A percentile compares a stretch with the other conserved stretches of the same genome.
phyloP scores from a whole-genome alignment of 441 rosid species.

The Croton setiger region DNA sequence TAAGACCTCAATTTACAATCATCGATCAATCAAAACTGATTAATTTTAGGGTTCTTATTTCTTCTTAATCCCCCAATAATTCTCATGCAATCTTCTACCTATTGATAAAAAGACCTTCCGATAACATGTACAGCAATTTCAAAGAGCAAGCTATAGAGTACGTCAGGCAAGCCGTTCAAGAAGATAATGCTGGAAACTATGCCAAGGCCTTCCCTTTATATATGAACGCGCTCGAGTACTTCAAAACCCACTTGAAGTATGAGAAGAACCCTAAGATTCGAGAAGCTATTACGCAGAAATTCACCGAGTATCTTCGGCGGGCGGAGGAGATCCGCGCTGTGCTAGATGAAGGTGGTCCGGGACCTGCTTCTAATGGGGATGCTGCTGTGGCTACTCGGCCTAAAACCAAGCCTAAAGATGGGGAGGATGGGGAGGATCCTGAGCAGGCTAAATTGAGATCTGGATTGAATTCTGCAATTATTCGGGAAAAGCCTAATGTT shows the following conservation, averaged over 20 bases:
- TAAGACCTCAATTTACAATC: not conserved
- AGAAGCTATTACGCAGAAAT: slow-evolving; percentile 89
- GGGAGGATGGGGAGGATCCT: slow-evolving; percentile 75
- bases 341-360: slow-evolving; percentile 88
- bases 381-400: slow-evolving; percentile 88
- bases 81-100: slow-evolving; percentile 10
- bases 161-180: slow-evolving; percentile 91
- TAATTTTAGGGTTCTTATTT: slow-evolving; percentile 16
- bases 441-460: slow-evolving; percentile 80
- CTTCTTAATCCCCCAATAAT: not conserved
- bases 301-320: slow-evolving; percentile 96
- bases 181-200: slow-evolving; percentile 93
- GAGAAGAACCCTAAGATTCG: slow-evolving; percentile 94
- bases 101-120: not conserved
- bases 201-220: slow-evolving; percentile 88
- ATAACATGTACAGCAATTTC: slow-evolving; percentile 91
- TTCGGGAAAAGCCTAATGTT: slow-evolving; percentile 80
- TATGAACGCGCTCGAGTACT: slow-evolving; percentile 97
- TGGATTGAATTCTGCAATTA: slow-evolving; percentile 77
- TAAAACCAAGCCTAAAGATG: slow-evolving; percentile 81
- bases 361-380: slow-evolving; percentile 78
- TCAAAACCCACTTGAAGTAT: slow-evolving; percentile 95
- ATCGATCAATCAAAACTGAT: not conserved
- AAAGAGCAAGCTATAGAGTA: slow-evolving; percentile 98
- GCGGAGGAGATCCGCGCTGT: slow-evolving; percentile 99